Conservation (phyloP, 2,329 filamentous ascomycete genomes). For the Colletotrichum australisinense region DNA sequence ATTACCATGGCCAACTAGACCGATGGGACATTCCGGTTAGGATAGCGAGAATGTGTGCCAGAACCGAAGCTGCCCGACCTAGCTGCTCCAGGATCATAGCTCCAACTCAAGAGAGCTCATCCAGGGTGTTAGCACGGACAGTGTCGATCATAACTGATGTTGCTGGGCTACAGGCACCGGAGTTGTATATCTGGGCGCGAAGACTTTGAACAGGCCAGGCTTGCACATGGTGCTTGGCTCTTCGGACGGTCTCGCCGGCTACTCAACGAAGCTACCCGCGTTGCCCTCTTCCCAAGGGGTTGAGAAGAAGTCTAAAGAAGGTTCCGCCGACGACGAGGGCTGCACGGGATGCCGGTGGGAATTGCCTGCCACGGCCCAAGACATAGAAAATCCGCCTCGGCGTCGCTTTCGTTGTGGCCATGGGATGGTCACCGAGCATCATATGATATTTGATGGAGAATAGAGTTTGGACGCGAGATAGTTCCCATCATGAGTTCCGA, state of each 20-base stretch:
- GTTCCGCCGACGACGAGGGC: not conserved
- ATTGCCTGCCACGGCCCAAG: not conserved
- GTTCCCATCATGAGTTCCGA: not conserved
- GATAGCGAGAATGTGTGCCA: not conserved
- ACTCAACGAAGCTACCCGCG: not conserved
- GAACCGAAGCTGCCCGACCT: not conserved
- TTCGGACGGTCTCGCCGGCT: not conserved
- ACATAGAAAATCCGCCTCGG: not conserved
- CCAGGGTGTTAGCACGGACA: not conserved
- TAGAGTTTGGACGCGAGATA: no score
- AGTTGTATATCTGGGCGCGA: not conserved
- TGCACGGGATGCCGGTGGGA: not conserved
- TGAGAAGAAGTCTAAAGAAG: not conserved
- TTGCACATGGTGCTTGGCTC: not conserved
- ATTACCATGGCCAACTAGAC: not conserved
- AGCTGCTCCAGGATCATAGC: not conserved
- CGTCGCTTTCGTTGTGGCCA: not conserved
- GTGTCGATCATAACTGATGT: not conserved
- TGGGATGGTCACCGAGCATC: not conserved
- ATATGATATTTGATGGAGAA: not conserved
- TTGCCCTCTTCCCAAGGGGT: not conserved
- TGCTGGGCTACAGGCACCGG: not conserved
- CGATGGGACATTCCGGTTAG: not conserved
- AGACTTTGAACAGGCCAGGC: not conserved
- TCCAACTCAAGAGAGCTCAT: not conserved